Evolutionary conservation across 1,139 yeast species (phyloP), one percentile per base, ranked within the genome.

Genomic region (Meyerozyma athensensis): DNA sequence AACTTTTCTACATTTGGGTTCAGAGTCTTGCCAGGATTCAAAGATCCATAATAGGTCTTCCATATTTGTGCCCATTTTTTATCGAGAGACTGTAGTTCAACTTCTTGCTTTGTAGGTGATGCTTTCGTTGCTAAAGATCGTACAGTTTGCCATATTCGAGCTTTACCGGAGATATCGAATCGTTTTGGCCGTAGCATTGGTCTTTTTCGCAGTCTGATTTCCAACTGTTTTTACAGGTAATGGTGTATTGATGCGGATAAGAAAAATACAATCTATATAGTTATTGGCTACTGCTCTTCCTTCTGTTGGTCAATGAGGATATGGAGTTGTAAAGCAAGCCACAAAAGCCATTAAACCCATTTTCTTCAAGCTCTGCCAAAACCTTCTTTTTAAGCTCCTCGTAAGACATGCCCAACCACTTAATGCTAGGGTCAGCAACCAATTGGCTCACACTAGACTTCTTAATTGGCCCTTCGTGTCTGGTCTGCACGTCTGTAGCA

Each of bases 41-140:
- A 51, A 2, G 72, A 58, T 2, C 62, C 61, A 34, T 52, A 50
- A 4, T 65, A 42, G 5, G 55, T 44, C 44, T 56, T 64, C 87
- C 87, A 81, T 43, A 52, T 63, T 1, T 51, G 38, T 3, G 63
- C 38, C 87, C 87, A 78, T 54, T 78, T 78, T 8, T 58, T 45
- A 45, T 74, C 81, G 23, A 77, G 43, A 8, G 58, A 50, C 22
- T 43, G 50, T 39, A 53, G 49, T 13, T 41, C 39, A 10, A 46
- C 26, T 20, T 37, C 28, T 17, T 35, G 17, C 35, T 6, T n/a
- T 36, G 6, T 17, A 17, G 24, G 30, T 9, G 12, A 8, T 10
- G 9, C 37, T 5, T 19, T 17, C 12, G 32, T 16, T 6, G 12
- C 19, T 9, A 28, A 10, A 8, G 7, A 5, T 28, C 32, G 10